Percentiles rank a stretch among this genome's conserved stretches.
These are phyloP conservation scores for Ustilago xerochloae DNA, from an alignment of 1,284 basidiomycete species.

Conservation along the genomic window DNA sequence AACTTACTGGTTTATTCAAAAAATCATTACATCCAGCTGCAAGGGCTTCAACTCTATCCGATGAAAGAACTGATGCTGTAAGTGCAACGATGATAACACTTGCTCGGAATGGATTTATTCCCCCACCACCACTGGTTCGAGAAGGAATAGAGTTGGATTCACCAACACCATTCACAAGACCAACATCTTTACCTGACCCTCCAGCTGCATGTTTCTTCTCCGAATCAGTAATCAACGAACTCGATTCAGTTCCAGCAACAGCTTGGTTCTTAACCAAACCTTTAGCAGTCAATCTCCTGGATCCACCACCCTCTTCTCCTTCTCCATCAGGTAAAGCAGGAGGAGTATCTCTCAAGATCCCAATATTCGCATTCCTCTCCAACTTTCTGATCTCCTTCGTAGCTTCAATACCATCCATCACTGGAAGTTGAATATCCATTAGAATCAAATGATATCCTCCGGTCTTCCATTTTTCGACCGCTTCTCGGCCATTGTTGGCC, in stretches of 20 bases:
- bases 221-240: slow-evolving; percentile 5
- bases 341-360: slow-evolving; percentile 77
- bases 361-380: slow-evolving; percentile 78
- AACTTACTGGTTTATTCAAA: slow-evolving; percentile 93
- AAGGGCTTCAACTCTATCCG: slow-evolving; percentile 92
- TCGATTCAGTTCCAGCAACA: slow-evolving; percentile 6
- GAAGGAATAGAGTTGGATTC: not conserved
- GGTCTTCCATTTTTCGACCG: slow-evolving; percentile 92
- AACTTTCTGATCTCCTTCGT: slow-evolving; percentile 93
- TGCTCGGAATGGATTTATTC: slow-evolving; percentile 76
- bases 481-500: slow-evolving; percentile 93
- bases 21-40: slow-evolving; percentile 99
- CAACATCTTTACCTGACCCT: not conserved
- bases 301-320: slow-evolving; percentile 3
- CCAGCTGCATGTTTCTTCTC: not conserved
- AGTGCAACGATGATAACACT: slow-evolving; percentile 98
- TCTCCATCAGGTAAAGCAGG: slow-evolving; percentile 62
- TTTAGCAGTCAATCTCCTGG: slow-evolving; percentile 19
- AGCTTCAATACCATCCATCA: slow-evolving; percentile 97
- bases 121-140: slow-evolving; percentile 11
- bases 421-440: slow-evolving; percentile 99
- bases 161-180: slow-evolving; percentile 10
- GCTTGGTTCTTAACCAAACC: slow-evolving; percentile 28
- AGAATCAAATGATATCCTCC: slow-evolving; percentile 96
- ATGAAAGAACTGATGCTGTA: slow-evolving; percentile 90